Evolutionary conservation across 2,329 filamentous ascomycete genomes (phyloP).

Genomic region (Colletotrichum sp.): DNA sequence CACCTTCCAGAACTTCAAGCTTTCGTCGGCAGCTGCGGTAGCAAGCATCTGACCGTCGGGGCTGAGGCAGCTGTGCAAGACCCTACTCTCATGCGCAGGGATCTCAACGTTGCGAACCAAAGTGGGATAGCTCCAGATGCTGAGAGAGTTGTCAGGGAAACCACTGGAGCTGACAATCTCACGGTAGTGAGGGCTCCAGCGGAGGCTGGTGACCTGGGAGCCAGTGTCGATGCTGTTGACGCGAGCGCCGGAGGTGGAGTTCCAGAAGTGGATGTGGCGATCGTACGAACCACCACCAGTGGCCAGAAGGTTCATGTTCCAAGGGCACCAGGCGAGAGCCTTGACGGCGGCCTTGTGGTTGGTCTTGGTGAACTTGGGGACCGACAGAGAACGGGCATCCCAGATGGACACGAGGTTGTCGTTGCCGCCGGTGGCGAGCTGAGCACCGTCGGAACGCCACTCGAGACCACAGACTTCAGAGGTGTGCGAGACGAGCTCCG

Average conservation of each 20-base stretch:
- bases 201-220: slow-evolving; percentile 93
- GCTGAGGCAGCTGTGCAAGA: slow-evolving; percentile 95
- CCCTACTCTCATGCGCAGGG: slow-evolving; percentile 93
- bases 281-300: slow-evolving; percentile 97
- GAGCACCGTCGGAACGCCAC: slow-evolving; percentile 95
- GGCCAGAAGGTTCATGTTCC: slow-evolving; percentile 96
- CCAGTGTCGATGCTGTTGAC: slow-evolving; percentile 99
- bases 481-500: slow-evolving; percentile 95
- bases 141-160: slow-evolving; percentile 98
- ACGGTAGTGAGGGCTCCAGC: slow-evolving; percentile 96
- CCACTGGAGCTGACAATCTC: slow-evolving; percentile 98
- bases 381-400: slow-evolving; percentile 91
- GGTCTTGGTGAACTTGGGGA: slow-evolving; percentile 99
- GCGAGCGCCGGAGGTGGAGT: slow-evolving; percentile 94
- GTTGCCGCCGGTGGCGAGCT: slow-evolving; percentile 96
- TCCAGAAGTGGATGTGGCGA: slow-evolving; percentile 99
- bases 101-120: slow-evolving; percentile 98
- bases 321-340: slow-evolving; percentile 97
- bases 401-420: slow-evolving; percentile 99
- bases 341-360: slow-evolving; percentile 99
- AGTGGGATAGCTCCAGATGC: slow-evolving; percentile 98
- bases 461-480: slow-evolving; percentile 98
- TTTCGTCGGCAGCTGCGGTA: slow-evolving; percentile 94
- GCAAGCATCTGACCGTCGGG: slow-evolving; percentile 98
- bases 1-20: slow-evolving; percentile 99